Base-by-base conservation (phyloP, 179 eudicot genomes). In the Beta lomatogona region DNA sequence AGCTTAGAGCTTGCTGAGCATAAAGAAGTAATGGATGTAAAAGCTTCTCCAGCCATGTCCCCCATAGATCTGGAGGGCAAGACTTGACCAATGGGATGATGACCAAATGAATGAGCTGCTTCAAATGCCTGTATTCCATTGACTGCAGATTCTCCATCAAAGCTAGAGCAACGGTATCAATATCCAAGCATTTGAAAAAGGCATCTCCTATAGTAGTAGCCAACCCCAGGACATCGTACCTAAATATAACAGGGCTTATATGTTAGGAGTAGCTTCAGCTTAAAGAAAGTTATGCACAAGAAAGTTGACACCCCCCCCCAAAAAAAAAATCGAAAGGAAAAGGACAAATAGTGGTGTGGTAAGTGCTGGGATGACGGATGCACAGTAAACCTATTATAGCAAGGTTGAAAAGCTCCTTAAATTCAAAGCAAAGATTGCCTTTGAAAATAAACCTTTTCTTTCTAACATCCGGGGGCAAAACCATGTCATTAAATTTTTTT, bases 161-260 rank as follows among this genome's bases (percentile, higher is more conserved):
- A 80, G 98, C 93, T 45, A 88, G 84, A 81, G 89, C 79, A 72
- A 94, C 89, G 41, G 91, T 82, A 72, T 90, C 86, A 65, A 82
- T 69, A 82, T 96, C 97, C 84, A 92, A 63, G 74, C 87, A 83
- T 80, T 88, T 88, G 86, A 91, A 96, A 85, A 96, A 93, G 63
- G 93, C 84, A 83, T 92, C 95, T 53, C 92, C 97, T 46, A 93
- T 86, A 48, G 98, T 94, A 48, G 96, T 81, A 77, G 99, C 92
- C 80, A 96, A 88, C 57, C 99, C 99, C 85, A 96, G 76, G 73
- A 96, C 95, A 85, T 90, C 94, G 80, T 96, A 96, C 92, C 99
- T 95, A 77, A 58, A 80, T 53, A 88, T 21, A n/a, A 22, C 61
- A 69, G 44, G 57, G n/a, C 53, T 28, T 25, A 73, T 1, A 74